These are phyloP conservation scores for Chrysoporthe cubensis DNA, from an alignment of 2,329 filamentous ascomycete genomes.

Conservation along the genomic window DNA sequence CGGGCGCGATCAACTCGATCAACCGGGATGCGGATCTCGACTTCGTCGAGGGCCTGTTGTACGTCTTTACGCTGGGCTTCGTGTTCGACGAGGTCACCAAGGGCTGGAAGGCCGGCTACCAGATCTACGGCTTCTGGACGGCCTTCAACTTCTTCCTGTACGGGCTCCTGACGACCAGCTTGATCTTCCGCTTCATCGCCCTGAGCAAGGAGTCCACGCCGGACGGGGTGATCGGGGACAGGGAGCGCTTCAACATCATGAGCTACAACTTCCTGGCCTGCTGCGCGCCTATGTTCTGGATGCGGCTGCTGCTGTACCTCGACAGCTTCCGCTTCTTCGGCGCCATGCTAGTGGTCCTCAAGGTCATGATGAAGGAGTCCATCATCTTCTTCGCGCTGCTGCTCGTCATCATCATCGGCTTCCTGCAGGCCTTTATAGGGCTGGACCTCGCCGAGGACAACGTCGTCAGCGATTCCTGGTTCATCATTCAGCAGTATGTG, in stretches of 20 bases:
- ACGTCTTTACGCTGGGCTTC: slow-evolving; percentile 90
- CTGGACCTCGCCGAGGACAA: slow-evolving; percentile 82
- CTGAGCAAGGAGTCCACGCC: slow-evolving; percentile 59
- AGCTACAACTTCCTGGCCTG: slow-evolving; percentile 96
- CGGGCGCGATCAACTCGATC: slow-evolving; percentile 89
- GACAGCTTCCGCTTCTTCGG: slow-evolving; percentile 96
- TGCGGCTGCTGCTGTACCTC: slow-evolving; percentile 85
- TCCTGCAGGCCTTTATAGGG: slow-evolving; percentile 92
- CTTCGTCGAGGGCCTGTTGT: slow-evolving; percentile 79
- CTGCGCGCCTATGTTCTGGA: slow-evolving; percentile 96
- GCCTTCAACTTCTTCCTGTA: slow-evolving; percentile 90
- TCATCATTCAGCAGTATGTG: slow-evolving; percentile 67
- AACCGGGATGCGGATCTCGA: slow-evolving; percentile 86
- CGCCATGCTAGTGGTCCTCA: slow-evolving; percentile 95
- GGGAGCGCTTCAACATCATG: slow-evolving; percentile 72
- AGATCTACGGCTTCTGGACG: slow-evolving; percentile 96
- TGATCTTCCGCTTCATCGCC: slow-evolving; percentile 79
- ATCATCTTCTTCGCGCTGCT: slow-evolving; percentile 96
- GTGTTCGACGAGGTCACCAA: slow-evolving; percentile 86
- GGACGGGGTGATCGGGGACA: slow-evolving; percentile 43
- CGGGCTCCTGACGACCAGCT: slow-evolving; percentile 74
- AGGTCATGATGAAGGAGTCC: slow-evolving; percentile 92
- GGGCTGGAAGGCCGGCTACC: slow-evolving; percentile 90
- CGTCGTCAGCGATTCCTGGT: slow-evolving; percentile 67
- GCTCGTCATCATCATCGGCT: slow-evolving; percentile 79